Conservation (phyloP, 257 asterid species). For the Plantago ovata region DNA sequence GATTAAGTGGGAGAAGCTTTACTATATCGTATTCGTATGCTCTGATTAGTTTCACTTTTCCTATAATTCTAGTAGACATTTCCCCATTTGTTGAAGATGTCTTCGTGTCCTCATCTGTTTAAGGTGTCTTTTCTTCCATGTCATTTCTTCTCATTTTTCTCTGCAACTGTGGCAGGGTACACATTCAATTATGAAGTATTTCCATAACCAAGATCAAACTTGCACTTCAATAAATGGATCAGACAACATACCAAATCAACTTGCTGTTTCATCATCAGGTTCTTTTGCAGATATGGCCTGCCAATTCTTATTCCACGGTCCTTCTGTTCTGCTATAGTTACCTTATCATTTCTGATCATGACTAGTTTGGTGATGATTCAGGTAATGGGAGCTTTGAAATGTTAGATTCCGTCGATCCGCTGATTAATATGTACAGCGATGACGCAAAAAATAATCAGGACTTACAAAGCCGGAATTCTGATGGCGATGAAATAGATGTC, state of each 20-base stretch:
- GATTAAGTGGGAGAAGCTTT: too few relatives aligned
- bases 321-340: slow-evolving; percentile 19
- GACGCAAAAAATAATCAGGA: slow-evolving; percentile 26
- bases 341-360: slow-evolving; percentile 12
- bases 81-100: neutral
- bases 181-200: slow-evolving; percentile 72
- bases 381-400: slow-evolving; percentile 32
- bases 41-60: neutral
- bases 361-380: slow-evolving; percentile 14
- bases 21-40: too few relatives aligned
- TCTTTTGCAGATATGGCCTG: slow-evolving; percentile 14
- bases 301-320: slow-evolving; percentile 8
- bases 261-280: slow-evolving; percentile 52
- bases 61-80: neutral
- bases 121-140: slow-evolving; percentile 2
- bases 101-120: too few relatives aligned
- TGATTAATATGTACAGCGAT: slow-evolving; percentile 29
- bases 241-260: slow-evolving; percentile 34
- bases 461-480: slow-evolving; percentile 25
- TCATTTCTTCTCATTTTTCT: slow-evolving; percentile 15
- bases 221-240: slow-evolving; percentile 28
- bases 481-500: slow-evolving; percentile 35
- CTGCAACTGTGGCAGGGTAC: slow-evolving; percentile 66
- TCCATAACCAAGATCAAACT: slow-evolving; percentile 42
- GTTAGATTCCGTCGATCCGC: slow-evolving; percentile 30